A percentile compares a stretch with the other conserved stretches of the same genome.
Evolutionary conservation across 2,329 filamentous ascomycete genomes (phyloP).

Genomic region (Hypoxylon sp.): DNA sequence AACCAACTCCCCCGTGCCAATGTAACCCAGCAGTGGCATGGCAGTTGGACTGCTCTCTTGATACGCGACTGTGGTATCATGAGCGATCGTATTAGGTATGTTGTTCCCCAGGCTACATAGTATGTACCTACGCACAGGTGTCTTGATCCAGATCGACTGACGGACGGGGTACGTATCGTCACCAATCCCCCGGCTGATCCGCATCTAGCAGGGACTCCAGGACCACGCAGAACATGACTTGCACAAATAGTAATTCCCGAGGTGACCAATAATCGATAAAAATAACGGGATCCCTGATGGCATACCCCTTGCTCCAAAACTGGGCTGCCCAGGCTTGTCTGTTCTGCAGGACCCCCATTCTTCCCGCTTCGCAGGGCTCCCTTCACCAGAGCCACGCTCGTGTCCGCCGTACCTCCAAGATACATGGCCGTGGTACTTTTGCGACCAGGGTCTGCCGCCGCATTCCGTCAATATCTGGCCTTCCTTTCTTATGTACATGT

Average conservation of each 20-base stretch:
- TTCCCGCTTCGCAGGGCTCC: slow-evolving; percentile 43
- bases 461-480: slow-evolving; percentile 48
- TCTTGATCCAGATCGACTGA: slow-evolving; percentile 40
- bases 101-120: slow-evolving; percentile 9
- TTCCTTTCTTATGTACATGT: slow-evolving; percentile 44
- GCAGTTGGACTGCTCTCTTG: slow-evolving; percentile 39
- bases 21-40: slow-evolving; percentile 41
- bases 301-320: slow-evolving; percentile 39
- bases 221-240: slow-evolving; percentile 33
- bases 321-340: slow-evolving; percentile 35
- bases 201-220: slow-evolving; percentile 36
- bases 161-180: slow-evolving; percentile 38
- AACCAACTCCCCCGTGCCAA: slow-evolving; percentile 35
- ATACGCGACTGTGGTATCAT: slow-evolving; percentile 35
- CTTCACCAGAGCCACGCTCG: slow-evolving; percentile 46
- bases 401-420: slow-evolving; percentile 39
- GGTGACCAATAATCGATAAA: slow-evolving; percentile 50
- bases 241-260: slow-evolving; percentile 41
- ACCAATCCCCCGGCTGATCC: slow-evolving; percentile 39
- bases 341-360: slow-evolving; percentile 43
- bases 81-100: slow-evolving; percentile 20
- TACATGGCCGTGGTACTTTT: slow-evolving; percentile 13
- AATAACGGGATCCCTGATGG: slow-evolving; percentile 41
- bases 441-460: slow-evolving; percentile 39
- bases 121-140: slow-evolving; percentile 7